phyloP scores from a whole-genome alignment of 1,139 yeast species.

The Zhuliangozyma blackwelliae region DNA sequence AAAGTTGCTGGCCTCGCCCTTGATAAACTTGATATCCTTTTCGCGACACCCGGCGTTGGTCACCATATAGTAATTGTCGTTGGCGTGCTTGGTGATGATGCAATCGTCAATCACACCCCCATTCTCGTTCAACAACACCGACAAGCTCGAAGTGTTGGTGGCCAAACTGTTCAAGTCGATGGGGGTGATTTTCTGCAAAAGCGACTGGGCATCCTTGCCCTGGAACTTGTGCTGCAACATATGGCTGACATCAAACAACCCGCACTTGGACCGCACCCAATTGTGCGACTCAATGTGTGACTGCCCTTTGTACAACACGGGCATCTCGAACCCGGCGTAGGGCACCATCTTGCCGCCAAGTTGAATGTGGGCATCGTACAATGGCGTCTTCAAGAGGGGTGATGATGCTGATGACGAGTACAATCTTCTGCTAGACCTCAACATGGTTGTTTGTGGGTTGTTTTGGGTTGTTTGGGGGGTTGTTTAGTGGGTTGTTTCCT shows the following conservation, averaged over 20 bases:
- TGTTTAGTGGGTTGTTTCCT: too few relatives aligned
- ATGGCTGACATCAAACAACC: constrained; percentile 93
- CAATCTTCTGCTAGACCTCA: constrained; percentile 11
- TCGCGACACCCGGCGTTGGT: constrained; percentile 95
- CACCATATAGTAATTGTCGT: constrained; percentile 81
- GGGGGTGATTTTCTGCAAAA: constrained; percentile 80
- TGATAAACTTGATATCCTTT: constrained; percentile 66
- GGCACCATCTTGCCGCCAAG: constrained; percentile 90
- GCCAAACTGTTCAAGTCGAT: constrained; percentile 61
- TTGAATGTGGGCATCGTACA: constrained; percentile 72
- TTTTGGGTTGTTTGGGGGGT: too few relatives aligned
- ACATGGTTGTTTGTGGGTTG: constrained; percentile 10
- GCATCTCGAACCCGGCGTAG: constrained; percentile 94
- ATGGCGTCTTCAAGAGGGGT: constrained; percentile 60
- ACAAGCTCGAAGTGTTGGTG: constrained; percentile 63
- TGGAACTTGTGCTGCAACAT: constrained; percentile 84
- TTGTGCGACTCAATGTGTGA: constrained; percentile 88
- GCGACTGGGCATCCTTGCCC: constrained; percentile 66
- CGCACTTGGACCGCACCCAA: constrained; percentile 88
- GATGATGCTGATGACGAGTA: not conserved
- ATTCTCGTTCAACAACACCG: constrained; percentile 67
- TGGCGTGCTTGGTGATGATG: constrained; percentile 78
- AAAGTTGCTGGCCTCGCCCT: constrained; percentile 43
- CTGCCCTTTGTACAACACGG: constrained; percentile 78
- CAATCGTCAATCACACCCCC: constrained; percentile 94